These are phyloP conservation scores for Neurospora sp. DNA, from an alignment of 495 filamentous ascomycete species.

Conservation along the genomic window DNA sequence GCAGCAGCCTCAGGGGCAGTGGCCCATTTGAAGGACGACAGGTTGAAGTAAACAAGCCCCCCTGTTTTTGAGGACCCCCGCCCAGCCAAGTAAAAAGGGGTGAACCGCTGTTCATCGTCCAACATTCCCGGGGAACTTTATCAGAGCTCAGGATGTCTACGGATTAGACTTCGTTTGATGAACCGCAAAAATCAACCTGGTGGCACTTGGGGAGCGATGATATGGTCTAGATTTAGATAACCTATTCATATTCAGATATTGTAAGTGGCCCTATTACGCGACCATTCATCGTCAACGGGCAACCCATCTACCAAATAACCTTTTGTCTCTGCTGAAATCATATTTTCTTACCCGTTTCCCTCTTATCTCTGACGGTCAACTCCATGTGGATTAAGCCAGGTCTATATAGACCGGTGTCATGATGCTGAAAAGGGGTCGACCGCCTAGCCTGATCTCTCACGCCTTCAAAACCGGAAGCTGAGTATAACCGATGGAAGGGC, in stretches of 20 bases:
- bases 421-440: background rate
- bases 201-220: background rate
- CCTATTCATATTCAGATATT: background rate
- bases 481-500: background rate
- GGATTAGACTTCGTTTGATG: background rate
- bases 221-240: background rate
- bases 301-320: background rate
- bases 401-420: background rate
- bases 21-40: background rate
- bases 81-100: background rate
- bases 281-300: background rate
- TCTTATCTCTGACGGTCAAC: background rate
- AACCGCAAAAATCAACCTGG: background rate
- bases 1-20: background rate
- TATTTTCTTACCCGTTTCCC: background rate
- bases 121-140: background rate
- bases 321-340: background rate
- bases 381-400: background rate
- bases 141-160: background rate
- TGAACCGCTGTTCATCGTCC: background rate
- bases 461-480: background rate
- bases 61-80: background rate
- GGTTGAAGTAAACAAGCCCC: background rate
- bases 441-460: background rate
- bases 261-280: background rate